These are phyloP conservation scores for Aspergillus tubingensis DNA, from an alignment of 2,329 filamentous ascomycete genomes.

Conservation along the genomic window DNA sequence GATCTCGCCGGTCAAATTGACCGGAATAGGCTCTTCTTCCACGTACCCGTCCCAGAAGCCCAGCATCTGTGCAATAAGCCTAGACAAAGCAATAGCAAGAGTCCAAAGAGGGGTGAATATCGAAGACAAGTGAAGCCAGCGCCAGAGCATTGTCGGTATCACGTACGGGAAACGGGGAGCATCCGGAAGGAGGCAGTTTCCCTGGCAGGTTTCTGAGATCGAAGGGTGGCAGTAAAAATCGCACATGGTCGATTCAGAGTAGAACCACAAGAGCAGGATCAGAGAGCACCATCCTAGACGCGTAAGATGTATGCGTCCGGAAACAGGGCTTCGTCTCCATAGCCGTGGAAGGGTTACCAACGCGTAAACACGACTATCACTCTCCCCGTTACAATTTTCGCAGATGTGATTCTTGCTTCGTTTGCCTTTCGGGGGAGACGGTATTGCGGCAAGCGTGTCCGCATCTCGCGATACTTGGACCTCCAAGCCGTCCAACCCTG, in stretches of 20 bases:
- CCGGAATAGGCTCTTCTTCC: constrained; percentile 33
- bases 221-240: constrained; percentile 55
- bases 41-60: constrained; percentile 48
- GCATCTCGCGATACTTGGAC: constrained; percentile 35
- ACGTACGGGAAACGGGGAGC: constrained; percentile 59
- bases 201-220: constrained; percentile 51
- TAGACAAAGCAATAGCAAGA: constrained; percentile 32
- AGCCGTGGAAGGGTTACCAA: constrained; percentile 40
- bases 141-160: constrained; percentile 56
- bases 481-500: constrained; percentile 43
- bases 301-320: constrained; percentile 37
- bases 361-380: constrained; percentile 33
- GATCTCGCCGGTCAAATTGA: constrained; percentile 33
- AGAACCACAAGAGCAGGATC: constrained; percentile 50
- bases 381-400: constrained; percentile 26
- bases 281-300: constrained; percentile 44
- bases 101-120: constrained; percentile 34
- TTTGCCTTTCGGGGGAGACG: constrained; percentile 16
- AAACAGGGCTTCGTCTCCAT: constrained; percentile 34
- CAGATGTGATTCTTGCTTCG: constrained; percentile 18
- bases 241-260: constrained; percentile 52
- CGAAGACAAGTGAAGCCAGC: constrained; percentile 44
- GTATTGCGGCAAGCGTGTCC: constrained; percentile 18
- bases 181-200: constrained; percentile 53
- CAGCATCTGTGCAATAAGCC: constrained; percentile 37